A percentile compares a stretch with the other conserved stretches of the same genome.
phyloP scores from a whole-genome alignment of 768 basidiomycete genomes.

The Candolleomyces eurysporus region DNA sequence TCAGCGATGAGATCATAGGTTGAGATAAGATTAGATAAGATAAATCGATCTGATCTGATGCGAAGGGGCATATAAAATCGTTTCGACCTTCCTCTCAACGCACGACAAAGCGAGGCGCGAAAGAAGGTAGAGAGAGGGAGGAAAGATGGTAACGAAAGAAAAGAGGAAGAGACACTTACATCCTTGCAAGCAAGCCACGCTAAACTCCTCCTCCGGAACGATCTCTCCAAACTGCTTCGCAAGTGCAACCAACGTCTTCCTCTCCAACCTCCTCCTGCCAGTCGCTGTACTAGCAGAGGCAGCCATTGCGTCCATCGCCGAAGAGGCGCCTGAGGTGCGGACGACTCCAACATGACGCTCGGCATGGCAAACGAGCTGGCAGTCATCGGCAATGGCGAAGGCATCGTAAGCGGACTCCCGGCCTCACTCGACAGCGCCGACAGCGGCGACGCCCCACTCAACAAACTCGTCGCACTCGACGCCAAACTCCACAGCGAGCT shows the following conservation, averaged over 20 bases:
- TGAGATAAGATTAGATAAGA: not conserved
- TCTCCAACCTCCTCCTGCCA: conserved; percentile 66
- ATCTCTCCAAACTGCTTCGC: conserved; percentile 79
- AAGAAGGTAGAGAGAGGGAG: not conserved
- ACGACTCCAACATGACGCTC: not conserved
- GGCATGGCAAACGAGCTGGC: not conserved
- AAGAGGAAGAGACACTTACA: conserved; percentile 54
- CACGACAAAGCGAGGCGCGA: not conserved
- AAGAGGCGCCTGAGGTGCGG: not conserved
- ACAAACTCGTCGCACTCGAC: conserved; percentile 43
- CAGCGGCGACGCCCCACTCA: conserved; percentile 19
- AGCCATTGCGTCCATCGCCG: conserved; percentile 60
- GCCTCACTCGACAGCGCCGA: not conserved
- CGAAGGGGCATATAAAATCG: not conserved
- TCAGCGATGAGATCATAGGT: not conserved
- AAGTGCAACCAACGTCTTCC: conserved; percentile 58
- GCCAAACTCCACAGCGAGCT: conserved; percentile 39
- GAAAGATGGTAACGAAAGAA: not conserved
- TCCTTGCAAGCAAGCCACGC: conserved; percentile 87
- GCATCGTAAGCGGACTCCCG: not conserved
- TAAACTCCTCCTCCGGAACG: conserved; percentile 84
- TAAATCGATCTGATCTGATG: not conserved
- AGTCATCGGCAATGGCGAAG: not conserved
- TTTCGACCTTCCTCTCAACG: not conserved
- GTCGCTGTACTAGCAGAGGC: conserved; percentile 42